These are phyloP conservation scores for Aspergillus persii DNA, from an alignment of 2,329 filamentous ascomycete genomes.

Conservation along the genomic window DNA sequence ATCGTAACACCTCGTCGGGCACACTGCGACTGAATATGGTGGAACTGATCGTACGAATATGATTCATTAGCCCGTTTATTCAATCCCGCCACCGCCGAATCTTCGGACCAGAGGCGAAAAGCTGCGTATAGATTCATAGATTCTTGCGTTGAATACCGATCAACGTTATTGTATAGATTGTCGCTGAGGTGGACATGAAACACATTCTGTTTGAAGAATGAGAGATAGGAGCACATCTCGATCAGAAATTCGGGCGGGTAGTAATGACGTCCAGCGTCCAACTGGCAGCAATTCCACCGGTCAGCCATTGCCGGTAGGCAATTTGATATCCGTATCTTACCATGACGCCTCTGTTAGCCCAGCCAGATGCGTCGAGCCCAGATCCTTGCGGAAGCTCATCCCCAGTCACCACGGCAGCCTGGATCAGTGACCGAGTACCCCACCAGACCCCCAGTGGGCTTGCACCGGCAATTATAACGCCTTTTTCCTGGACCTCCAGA, in stretches of 20 bases:
- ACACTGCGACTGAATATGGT: conserved; percentile 50
- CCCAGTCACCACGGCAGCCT: conserved; percentile 32
- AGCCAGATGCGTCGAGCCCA: conserved; percentile 51
- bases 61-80: conserved; percentile 53
- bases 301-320: neutral
- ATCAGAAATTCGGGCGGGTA: conserved; percentile 53
- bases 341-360: conserved; percentile 48
- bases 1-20: conserved; percentile 55
- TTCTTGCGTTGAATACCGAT: conserved; percentile 45
- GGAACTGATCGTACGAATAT: conserved; percentile 50
- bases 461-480: neutral
- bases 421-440: neutral
- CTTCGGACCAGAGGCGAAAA: conserved; percentile 53
- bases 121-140: conserved; percentile 50
- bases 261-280: conserved; percentile 52
- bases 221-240: conserved; percentile 57
- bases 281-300: conserved; percentile 28
- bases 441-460: neutral
- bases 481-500: neutral
- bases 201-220: conserved; percentile 58
- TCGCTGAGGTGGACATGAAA: conserved; percentile 58
- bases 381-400: conserved; percentile 43
- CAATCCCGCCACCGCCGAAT: conserved; percentile 48
- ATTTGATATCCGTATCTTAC: conserved; percentile 15
- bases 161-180: conserved; percentile 44